Base-by-base conservation (phyloP, 1,139 yeast genomes). In the Geotrichum histeridarum region DNA sequence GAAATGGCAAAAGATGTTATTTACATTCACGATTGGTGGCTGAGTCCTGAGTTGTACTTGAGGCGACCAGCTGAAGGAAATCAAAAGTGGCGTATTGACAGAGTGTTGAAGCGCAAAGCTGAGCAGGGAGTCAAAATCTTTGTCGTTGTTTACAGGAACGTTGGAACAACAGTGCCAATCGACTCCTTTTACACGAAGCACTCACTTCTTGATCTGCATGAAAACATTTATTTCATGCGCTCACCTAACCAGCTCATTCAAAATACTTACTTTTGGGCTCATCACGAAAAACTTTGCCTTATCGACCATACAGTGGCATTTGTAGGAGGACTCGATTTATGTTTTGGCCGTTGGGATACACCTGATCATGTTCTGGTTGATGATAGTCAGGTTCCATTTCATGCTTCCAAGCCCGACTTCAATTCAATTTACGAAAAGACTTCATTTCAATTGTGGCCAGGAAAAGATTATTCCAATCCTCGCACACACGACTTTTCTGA, bases 1-100 rank as follows among this genome's bases (percentile, higher is more conserved):
- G 91, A 86, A 62, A 84, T 88, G 88, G 99, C 99, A 0, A 84
- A 84, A 63, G 99, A 93, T 73, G 94, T 87, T 1, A 86, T 94
- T 44, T 94, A 84, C 67, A 89, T 94, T 53, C 98, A 93, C 67
- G 99, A 93, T 67, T 94, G 99, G 99, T 94, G 99, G 99, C 74
- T 94, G 35, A 81, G 94, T 9, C 99, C 99, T 0, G 99, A 94
- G 68, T 69, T 93, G 9, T 93, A 94, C 64, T 74, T 94, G 72
- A 80, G 99, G 60, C 77, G 99, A 53, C 99, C 99, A 0, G 93
- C 96, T 0, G 86, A 88, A 68, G 96, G 96, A 12, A 91, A 93
- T 64, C 98, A 94, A 68, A 87, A 88, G 61, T 93, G 91, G 84
- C 80, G 99, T 67, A 73, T 94, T 50, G 99, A 94, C 70, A 78